These are phyloP conservation scores for Rhytidiadelphus loreus DNA, from an alignment of 225 moss, liverwort and hornwort genomes.

Conservation along the genomic window DNA sequence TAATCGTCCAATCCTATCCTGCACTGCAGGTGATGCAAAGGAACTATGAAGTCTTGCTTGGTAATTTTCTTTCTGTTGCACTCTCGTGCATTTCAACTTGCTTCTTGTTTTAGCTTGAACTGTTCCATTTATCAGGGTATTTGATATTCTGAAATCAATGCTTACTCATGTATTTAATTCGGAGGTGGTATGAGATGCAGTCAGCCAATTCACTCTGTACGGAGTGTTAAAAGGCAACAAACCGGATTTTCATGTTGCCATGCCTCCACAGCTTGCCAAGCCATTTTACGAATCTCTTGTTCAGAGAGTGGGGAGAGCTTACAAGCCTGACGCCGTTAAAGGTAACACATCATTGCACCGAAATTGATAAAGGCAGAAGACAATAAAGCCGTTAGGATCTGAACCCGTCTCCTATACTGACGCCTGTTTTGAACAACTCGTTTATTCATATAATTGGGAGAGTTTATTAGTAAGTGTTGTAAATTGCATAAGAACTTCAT, in stretches of 20 bases:
- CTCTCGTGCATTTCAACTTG: neutral
- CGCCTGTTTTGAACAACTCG: neutral
- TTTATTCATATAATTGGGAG: neutral
- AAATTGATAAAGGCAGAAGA: neutral
- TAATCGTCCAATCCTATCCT: neutral
- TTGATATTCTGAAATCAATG: neutral
- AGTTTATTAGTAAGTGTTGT: neutral
- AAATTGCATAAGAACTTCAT: neutral
- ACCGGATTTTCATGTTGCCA: slow-evolving; percentile 74
- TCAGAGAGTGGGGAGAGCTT: slow-evolving; percentile 33
- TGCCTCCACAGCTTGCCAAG: slow-evolving; percentile 72
- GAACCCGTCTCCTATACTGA: neutral
- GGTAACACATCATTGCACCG: slow-evolving; percentile 10
- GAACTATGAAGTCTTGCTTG: slow-evolving; percentile 61
- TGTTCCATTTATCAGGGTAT: neutral
- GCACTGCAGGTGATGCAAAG: slow-evolving; percentile 68
- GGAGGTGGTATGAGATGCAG: slow-evolving; percentile 21
- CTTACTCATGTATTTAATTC: neutral
- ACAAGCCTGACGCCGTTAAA: slow-evolving; percentile 59
- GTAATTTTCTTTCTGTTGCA: slow-evolving; percentile 12
- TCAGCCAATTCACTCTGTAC: slow-evolving; percentile 80
- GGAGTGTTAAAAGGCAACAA: slow-evolving; percentile 85
- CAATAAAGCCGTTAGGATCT: neutral
- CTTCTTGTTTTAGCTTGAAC: neutral
- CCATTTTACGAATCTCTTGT: slow-evolving; percentile 70